phyloP scores from a whole-genome alignment of 2,329 filamentous ascomycete genomes.

The Venturia effusa region DNA sequence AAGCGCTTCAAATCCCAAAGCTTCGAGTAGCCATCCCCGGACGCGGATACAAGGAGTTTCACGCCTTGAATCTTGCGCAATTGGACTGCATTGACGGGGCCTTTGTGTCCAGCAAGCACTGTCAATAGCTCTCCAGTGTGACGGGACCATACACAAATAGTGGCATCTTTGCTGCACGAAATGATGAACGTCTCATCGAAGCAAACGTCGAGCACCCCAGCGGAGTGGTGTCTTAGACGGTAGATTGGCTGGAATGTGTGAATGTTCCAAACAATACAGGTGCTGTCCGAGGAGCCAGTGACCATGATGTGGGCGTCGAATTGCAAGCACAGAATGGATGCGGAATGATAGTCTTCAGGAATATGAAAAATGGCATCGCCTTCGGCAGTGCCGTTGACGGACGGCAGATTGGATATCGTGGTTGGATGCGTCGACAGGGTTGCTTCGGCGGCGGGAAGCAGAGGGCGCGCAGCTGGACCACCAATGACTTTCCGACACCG shows the following conservation, averaged over 20 bases:
- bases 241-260: slow-evolving; percentile 69
- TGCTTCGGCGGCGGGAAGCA: slow-evolving; percentile 34
- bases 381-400: slow-evolving; percentile 34
- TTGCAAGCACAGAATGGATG: slow-evolving; percentile 88
- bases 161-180: slow-evolving; percentile 92
- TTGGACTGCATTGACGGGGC: slow-evolving; percentile 93
- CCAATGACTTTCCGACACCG: slow-evolving; percentile 81
- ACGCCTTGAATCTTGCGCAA: slow-evolving; percentile 51
- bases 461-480: slow-evolving; percentile 51
- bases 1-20: slow-evolving; percentile 91
- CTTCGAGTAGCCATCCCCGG: slow-evolving; percentile 85
- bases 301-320: slow-evolving; percentile 90
- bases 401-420: slow-evolving; percentile 26
- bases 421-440: slow-evolving; percentile 29
- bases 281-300: slow-evolving; percentile 86
- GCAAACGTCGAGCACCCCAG: slow-evolving; percentile 85
- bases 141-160: slow-evolving; percentile 90
- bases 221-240: slow-evolving; percentile 66
- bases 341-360: slow-evolving; percentile 60
- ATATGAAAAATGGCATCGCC: slow-evolving; percentile 37
- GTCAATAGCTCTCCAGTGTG: slow-evolving; percentile 64
- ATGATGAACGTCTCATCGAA: slow-evolving; percentile 90
- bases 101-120: slow-evolving; percentile 72
- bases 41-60: slow-evolving; percentile 86
- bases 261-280: slow-evolving; percentile 77